A percentile compares a stretch with the other conserved stretches of the same genome.
Evolutionary conservation across 306 rosid genomes (phyloP).

Genomic region (Vigna angularis): DNA sequence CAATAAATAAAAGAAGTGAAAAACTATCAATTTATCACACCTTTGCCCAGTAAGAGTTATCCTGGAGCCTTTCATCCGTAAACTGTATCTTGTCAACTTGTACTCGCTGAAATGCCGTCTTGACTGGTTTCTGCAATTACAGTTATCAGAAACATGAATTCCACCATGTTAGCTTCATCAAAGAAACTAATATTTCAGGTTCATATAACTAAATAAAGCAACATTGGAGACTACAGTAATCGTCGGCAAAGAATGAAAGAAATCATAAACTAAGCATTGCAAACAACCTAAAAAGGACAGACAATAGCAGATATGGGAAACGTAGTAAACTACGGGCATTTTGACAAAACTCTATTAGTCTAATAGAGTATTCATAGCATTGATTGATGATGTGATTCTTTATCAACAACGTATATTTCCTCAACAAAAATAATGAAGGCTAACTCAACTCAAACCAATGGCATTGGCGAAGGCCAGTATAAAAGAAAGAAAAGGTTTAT

Average conservation of each 20-base stretch:
- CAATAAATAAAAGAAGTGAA: background rate
- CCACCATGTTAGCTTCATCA: background rate
- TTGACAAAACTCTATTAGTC: background rate
- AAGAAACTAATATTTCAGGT: conserved; percentile 11
- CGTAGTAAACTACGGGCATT: conserved; percentile 11
- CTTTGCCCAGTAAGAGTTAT: conserved; percentile 98
- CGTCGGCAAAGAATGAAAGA: background rate
- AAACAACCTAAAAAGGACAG: conserved; percentile 13
- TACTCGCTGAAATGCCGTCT: conserved; percentile 79
- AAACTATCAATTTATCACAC: conserved; percentile 52
- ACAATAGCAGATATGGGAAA: conserved; percentile 5
- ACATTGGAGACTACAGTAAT: background rate
- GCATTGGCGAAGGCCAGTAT: background rate
- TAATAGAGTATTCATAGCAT: background rate
- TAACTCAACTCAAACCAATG: conserved; percentile 20
- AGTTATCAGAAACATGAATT: conserved; percentile 37
- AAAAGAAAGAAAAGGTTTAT: background rate
- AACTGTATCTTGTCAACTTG: conserved; percentile 65
- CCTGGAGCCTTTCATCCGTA: conserved; percentile 76
- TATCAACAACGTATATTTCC: background rate
- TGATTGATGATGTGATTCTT: background rate
- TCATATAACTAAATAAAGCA: conserved; percentile 2
- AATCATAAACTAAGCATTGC: background rate
- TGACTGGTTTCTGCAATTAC: conserved; percentile 61
- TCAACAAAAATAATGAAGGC: background rate